Evolutionary conservation across 2,329 filamentous ascomycete species (phyloP).

Genomic region (Talaromyces sp.): DNA sequence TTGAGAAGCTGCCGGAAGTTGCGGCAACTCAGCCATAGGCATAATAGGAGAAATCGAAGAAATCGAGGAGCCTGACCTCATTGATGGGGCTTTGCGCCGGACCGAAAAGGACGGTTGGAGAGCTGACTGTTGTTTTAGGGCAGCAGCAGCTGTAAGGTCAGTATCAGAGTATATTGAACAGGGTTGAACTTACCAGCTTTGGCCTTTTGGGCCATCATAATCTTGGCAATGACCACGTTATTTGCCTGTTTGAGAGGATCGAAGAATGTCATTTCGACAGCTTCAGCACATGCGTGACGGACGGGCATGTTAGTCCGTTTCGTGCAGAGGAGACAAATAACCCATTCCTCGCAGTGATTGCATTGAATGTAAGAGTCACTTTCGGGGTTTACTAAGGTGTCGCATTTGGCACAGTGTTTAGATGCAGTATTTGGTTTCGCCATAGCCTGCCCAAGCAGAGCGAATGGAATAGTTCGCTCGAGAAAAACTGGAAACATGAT

Average conservation of each 20-base stretch:
- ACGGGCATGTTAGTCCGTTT: constrained; percentile 17
- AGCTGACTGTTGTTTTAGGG: background rate
- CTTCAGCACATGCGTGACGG: constrained; percentile 13
- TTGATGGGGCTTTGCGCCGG: constrained; percentile 9
- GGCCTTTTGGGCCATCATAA: constrained; percentile 14
- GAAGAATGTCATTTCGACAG: constrained; percentile 16
- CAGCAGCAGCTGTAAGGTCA: background rate
- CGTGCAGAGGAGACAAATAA: constrained; percentile 14
- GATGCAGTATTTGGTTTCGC: background rate
- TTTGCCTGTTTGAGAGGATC: constrained; percentile 14
- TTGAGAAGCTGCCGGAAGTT: background rate
- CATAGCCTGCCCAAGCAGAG: constrained; percentile 9
- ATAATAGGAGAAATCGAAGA: constrained; percentile 11
- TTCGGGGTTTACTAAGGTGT: constrained; percentile 1
- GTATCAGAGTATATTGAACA: background rate
- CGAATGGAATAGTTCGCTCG: constrained; percentile 9
- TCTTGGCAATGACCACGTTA: background rate
- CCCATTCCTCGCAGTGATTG: constrained; percentile 11
- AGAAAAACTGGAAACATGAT: constrained; percentile 15
- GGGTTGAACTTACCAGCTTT: background rate
- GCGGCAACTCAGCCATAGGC: background rate
- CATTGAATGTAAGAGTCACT: constrained; percentile 13
- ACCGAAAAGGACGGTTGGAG: constrained; percentile 12
- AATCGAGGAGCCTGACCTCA: constrained; percentile 3
- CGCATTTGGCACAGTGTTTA: constrained; percentile 16